phyloP scores from a whole-genome alignment of 495 filamentous ascomycete genomes.

The Bathelium albidoporum region DNA sequence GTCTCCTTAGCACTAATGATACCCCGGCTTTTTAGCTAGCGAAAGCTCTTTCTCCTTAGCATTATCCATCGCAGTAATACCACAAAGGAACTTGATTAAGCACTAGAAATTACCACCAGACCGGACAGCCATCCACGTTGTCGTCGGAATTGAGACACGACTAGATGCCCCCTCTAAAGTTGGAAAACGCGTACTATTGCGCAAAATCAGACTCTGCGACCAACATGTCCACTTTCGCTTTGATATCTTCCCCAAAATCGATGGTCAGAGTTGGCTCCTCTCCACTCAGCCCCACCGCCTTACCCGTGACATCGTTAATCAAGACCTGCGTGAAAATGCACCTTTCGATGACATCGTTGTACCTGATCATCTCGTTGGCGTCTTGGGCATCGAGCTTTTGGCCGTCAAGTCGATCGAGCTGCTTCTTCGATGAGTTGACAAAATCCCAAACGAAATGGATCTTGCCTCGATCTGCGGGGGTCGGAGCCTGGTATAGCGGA shows the following conservation, averaged over 20 bases:
- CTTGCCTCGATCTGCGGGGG: neutral
- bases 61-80: neutral
- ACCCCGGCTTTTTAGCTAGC: neutral
- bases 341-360: neutral
- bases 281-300: neutral
- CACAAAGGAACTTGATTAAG: too few relatives aligned
- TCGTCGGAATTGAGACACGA: too few relatives aligned
- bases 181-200: too few relatives aligned
- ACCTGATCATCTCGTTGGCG: neutral
- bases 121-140: neutral
- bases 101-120: neutral
- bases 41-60: neutral
- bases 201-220: neutral
- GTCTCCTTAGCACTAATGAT: neutral
- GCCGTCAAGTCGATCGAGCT: neutral
- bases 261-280: neutral
- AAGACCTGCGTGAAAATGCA: neutral
- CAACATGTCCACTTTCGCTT: neutral
- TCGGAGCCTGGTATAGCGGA: neutral
- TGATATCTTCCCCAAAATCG: neutral
- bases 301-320: neutral
- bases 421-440: neutral
- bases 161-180: too few relatives aligned
- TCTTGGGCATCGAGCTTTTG: neutral
- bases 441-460: neutral